These are phyloP conservation scores for Pulchroboletus neoregius DNA, from an alignment of 1,284 basidiomycete genomes.

Conservation along the genomic window DNA sequence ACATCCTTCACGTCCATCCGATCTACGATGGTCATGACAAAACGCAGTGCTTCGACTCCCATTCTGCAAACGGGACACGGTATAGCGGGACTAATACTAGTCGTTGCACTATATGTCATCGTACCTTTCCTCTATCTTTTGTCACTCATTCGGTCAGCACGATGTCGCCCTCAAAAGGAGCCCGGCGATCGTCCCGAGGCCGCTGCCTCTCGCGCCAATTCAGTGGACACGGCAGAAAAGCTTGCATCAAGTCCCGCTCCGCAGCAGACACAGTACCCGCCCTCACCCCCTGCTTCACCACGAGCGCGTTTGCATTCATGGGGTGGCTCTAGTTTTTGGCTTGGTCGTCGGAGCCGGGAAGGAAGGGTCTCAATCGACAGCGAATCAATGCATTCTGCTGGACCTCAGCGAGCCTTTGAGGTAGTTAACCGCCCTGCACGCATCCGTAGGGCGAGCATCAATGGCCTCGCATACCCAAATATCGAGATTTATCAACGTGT, in stretches of 20 bases:
- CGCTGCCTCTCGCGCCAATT: conserved; percentile 35
- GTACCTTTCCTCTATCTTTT: conserved; percentile 45
- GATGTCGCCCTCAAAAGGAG: conserved; percentile 16
- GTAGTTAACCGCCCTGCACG: conserved; percentile 64
- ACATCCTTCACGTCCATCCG: conserved; percentile 57
- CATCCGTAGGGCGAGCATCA: conserved; percentile 43
- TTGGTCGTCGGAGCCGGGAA: conserved; percentile 40
- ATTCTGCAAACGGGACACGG: conserved; percentile 59
- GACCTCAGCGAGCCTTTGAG: conserved; percentile 56
- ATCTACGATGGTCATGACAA: conserved; percentile 28
- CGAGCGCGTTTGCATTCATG: conserved; percentile 49
- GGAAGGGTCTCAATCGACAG: conserved; percentile 47
- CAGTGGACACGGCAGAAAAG: conserved; percentile 49
- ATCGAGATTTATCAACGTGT: conserved; percentile 36
- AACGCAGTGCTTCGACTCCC: conserved; percentile 32
- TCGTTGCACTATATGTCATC: conserved; percentile 53
- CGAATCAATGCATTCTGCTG: conserved; percentile 43
- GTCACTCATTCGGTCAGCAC: conserved; percentile 27
- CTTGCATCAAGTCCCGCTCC: conserved; percentile 35
- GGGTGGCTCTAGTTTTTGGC: conserved; percentile 48
- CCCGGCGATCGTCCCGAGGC: conserved; percentile 22
- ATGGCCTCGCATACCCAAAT: conserved; percentile 44
- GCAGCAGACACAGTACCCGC: conserved; percentile 38
- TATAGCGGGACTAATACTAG: conserved; percentile 58
- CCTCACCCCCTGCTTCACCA: conserved; percentile 45